These are phyloP conservation scores for Byssochlamys sp. DNA, from an alignment of 2,329 filamentous ascomycete genomes.

Conservation along the genomic window DNA sequence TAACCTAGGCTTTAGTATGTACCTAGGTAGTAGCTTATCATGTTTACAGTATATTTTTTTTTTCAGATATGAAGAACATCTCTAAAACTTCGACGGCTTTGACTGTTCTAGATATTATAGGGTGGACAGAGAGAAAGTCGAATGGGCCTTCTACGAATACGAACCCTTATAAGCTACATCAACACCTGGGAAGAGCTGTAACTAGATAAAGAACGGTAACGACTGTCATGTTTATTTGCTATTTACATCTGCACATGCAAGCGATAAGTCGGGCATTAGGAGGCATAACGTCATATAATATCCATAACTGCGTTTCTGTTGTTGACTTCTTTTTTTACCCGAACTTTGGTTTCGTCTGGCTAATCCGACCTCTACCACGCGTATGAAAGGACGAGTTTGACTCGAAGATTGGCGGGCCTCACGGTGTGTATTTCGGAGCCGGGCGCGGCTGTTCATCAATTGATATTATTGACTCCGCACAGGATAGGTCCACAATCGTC, in stretches of 20 bases:
- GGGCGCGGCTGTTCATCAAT: background rate
- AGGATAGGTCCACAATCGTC: background rate
- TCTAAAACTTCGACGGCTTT: background rate
- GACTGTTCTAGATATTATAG: background rate
- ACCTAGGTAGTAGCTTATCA: no score
- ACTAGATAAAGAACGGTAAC: background rate
- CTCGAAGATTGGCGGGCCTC: background rate
- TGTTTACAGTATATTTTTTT: no score
- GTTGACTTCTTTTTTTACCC: background rate
- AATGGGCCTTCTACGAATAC: no score
- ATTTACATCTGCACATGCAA: background rate
- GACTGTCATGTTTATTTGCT: background rate
- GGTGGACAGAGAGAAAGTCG: no score
- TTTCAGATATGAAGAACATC: background rate
- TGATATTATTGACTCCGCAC: background rate
- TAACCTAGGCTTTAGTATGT: background rate
- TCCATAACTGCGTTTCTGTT: background rate
- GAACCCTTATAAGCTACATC: no score
- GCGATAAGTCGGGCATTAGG: background rate
- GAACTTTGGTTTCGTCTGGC: background rate
- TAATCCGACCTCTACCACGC: background rate
- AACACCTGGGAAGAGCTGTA: no score
- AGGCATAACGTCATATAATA: background rate
- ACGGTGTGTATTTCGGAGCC: slow-evolving; percentile 3
- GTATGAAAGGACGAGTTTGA: background rate